Conservation (phyloP, 202 grass and related monocot species). For the Setaria italica region DNA sequence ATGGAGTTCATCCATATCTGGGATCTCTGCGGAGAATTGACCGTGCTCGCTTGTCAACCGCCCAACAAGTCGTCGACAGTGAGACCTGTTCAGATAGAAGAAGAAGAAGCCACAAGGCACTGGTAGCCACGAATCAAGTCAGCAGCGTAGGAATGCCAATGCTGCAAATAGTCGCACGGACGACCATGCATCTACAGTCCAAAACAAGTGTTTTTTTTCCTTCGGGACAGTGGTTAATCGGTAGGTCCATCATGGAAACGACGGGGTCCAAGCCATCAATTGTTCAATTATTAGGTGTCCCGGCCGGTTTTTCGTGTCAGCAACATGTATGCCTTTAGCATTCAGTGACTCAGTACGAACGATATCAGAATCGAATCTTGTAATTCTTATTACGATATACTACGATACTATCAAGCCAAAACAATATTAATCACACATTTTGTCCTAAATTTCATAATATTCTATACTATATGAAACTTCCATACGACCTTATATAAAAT, state of each 20-base stretch:
- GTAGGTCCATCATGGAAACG: background rate
- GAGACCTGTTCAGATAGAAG: background rate
- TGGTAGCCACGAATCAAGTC: background rate
- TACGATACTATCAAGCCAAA: too few relatives aligned
- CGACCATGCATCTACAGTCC: background rate
- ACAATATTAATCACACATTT: too few relatives aligned
- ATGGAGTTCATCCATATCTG: background rate
- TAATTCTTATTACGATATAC: too few relatives aligned
- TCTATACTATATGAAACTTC: too few relatives aligned
- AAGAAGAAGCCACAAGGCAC: too few relatives aligned
- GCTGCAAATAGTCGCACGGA: constrained; percentile 27
- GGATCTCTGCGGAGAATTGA: background rate
- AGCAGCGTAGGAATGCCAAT: background rate
- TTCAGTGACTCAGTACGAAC: background rate
- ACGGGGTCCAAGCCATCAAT: background rate
- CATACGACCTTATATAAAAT: too few relatives aligned
- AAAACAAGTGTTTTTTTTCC: background rate
- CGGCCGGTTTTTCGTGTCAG: background rate
- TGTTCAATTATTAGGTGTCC: background rate
- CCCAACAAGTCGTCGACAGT: background rate
- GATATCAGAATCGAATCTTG: too few relatives aligned
- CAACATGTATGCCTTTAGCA: background rate
- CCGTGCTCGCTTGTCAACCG: background rate
- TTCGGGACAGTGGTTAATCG: background rate
- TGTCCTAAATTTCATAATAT: too few relatives aligned